Percentiles rank a stretch among this genome's conserved stretches.
phyloP scores from a whole-genome alignment of 192 early-diverging fungal genomes.

The Mortierella hygrophila region DNA sequence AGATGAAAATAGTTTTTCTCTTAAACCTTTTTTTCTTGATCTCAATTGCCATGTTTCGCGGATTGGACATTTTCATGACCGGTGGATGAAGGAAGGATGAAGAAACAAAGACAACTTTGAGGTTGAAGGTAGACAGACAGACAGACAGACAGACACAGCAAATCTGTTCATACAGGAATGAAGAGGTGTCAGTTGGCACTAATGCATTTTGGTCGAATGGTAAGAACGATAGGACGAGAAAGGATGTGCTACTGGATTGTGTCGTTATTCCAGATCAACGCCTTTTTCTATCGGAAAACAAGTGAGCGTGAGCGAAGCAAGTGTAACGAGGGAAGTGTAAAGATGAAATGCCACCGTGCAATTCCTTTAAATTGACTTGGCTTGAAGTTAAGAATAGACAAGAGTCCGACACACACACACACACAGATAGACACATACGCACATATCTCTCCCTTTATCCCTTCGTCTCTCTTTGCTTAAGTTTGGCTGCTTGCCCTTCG shows the following conservation, averaged over 20 bases:
- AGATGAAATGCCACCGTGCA: not conserved
- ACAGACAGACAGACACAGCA: not conserved
- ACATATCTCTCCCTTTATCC: not conserved
- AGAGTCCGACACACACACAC: not conserved
- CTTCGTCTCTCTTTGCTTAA: not conserved
- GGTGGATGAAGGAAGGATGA: not conserved
- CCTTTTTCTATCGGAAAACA: not conserved
- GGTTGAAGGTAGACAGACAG: not conserved
- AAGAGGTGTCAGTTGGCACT: not conserved
- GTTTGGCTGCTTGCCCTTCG: not conserved
- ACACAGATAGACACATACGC: not conserved
- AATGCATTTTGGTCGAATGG: not conserved
- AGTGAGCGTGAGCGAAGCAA: not conserved
- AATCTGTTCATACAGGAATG: not conserved
- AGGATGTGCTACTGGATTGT: not conserved
- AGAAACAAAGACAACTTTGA: not conserved
- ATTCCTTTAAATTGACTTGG: not conserved
- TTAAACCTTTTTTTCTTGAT: constrained; percentile 2
- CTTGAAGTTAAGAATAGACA: constrained; percentile 5
- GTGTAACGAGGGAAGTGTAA: not conserved
- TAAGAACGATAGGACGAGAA: not conserved
- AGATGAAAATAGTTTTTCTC: not conserved
- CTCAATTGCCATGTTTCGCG: constrained; percentile 3
- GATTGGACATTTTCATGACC: not conserved
- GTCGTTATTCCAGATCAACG: not conserved